Base-by-base conservation (phyloP, 495 filamentous ascomycete species). In the Podospora pseudopauciseta region DNA sequence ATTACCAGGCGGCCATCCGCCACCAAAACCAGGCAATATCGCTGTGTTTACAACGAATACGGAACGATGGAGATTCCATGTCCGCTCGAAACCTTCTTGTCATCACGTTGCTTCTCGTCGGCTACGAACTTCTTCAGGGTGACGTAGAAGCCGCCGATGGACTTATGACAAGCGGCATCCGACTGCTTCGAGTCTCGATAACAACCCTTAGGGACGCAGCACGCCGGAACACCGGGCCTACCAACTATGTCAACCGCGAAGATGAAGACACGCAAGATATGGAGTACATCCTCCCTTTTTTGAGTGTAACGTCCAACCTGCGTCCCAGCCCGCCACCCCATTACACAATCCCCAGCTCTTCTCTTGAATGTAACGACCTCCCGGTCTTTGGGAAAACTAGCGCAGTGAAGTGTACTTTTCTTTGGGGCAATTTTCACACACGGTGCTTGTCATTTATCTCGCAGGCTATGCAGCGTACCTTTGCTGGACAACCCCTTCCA, bases 91-190 rank as follows among this genome's bases (percentile, higher is more conserved):
- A 64, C 1, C 34, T 76, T 65, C 70, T 77, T 32, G 68, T 72
- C 44, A 58, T 76, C 65, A 65, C 70, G 0, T 53, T 72, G 28
- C 67, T 72, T 3, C 63, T 72, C 56, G 66, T 69, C 20, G 64
- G 67, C 20, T 72, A 77, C 53, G 76, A 78, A 69, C 55, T 78
- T 16, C 49, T 78, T 16, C 75, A 76, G 39, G 73, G 76, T 2
- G 74, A 78, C 56, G 68, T 78, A 56, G 39, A 71, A 39, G 67
- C 66, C 4, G 76, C 66, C 0, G 73, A 75, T 61, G 32, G 53
- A 9, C 67, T 72, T 9, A 67, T 72, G 55, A 69, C 70, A 3
- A 72, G 60, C 27, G 61, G 59, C 27, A 69, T 69, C 16, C 27
- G 58, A 1, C 64, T 72, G 1, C 56, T 72, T 23, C 44, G 53